Percentiles rank a stretch among this genome's conserved stretches.
phyloP scores from a whole-genome alignment of 2,329 filamentous ascomycete genomes.

The Clarireedia monteithiana region DNA sequence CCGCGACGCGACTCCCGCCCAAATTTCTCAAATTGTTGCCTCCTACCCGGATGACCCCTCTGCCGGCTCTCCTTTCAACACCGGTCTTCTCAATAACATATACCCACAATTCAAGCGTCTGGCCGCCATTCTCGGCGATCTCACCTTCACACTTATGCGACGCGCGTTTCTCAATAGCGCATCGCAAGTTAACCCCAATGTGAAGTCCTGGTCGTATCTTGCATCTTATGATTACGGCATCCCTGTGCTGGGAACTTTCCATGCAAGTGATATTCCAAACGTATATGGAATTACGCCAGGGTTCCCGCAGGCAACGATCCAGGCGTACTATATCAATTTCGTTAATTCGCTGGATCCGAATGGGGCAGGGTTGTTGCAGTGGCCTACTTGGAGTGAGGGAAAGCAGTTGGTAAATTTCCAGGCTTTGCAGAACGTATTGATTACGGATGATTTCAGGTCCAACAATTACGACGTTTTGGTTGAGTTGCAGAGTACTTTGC shows the following conservation, averaged over 20 bases:
- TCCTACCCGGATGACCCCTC: constrained; percentile 45
- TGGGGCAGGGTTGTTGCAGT: constrained; percentile 35
- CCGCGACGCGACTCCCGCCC: constrained; percentile 40
- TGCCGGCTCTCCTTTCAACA: constrained; percentile 65
- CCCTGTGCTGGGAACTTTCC: constrained; percentile 70
- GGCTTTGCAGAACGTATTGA: constrained; percentile 30
- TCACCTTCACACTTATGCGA: constrained; percentile 66
- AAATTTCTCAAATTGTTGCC: constrained; percentile 48
- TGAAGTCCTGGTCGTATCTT: constrained; percentile 69
- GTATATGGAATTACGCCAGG: constrained; percentile 37
- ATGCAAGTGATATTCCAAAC: constrained; percentile 60
- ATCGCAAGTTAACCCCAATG: constrained; percentile 40
- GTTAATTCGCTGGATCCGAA: constrained; percentile 66
- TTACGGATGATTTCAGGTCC: constrained; percentile 41
- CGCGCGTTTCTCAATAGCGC: constrained; percentile 53
- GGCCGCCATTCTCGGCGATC: constrained; percentile 66
- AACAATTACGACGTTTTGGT: neutral
- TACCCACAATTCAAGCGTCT: constrained; percentile 74
- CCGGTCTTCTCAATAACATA: constrained; percentile 56
- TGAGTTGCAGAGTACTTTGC: no score
- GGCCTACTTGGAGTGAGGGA: constrained; percentile 35
- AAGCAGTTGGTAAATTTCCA: constrained; percentile 45
- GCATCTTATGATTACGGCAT: constrained; percentile 64
- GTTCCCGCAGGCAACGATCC: constrained; percentile 47
- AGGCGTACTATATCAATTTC: constrained; percentile 67